phyloP scores from a whole-genome alignment of 1,284 basidiomycete genomes.

The Trichosporon sp. region DNA sequence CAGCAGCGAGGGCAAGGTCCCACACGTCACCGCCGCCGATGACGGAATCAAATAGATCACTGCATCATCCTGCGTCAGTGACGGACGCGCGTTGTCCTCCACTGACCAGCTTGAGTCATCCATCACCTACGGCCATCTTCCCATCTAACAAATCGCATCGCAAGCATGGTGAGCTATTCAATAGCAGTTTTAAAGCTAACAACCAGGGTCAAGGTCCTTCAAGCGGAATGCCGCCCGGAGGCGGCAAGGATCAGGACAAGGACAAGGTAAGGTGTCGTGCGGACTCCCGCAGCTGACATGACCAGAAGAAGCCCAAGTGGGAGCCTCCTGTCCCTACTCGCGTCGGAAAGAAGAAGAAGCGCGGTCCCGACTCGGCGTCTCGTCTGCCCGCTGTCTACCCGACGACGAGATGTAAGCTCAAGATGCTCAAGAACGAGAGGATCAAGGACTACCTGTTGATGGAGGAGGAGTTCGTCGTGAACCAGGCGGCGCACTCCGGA shows the following conservation, averaged over 20 bases:
- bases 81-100: constrained; percentile 15
- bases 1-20: background rate
- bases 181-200: background rate
- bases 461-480: constrained; percentile 96
- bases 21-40: background rate
- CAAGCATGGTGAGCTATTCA: constrained; percentile 10
- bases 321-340: constrained; percentile 96
- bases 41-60: constrained; percentile 8
- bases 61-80: constrained; percentile 1
- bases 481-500: constrained; percentile 78
- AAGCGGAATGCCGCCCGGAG: constrained; percentile 52
- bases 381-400: constrained; percentile 93
- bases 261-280: constrained; percentile 51
- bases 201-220: constrained; percentile 73
- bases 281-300: constrained; percentile 6
- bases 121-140: background rate
- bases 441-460: constrained; percentile 97
- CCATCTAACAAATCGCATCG: background rate
- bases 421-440: constrained; percentile 91
- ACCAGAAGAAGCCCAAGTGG: constrained; percentile 74
- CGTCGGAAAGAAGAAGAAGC: constrained; percentile 89
- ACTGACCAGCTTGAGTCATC: constrained; percentile 5
- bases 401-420: constrained; percentile 90
- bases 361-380: constrained; percentile 83
- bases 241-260: constrained; percentile 56